Conservation (phyloP, 2,329 filamentous ascomycete species). For the Trichoderma breve region DNA sequence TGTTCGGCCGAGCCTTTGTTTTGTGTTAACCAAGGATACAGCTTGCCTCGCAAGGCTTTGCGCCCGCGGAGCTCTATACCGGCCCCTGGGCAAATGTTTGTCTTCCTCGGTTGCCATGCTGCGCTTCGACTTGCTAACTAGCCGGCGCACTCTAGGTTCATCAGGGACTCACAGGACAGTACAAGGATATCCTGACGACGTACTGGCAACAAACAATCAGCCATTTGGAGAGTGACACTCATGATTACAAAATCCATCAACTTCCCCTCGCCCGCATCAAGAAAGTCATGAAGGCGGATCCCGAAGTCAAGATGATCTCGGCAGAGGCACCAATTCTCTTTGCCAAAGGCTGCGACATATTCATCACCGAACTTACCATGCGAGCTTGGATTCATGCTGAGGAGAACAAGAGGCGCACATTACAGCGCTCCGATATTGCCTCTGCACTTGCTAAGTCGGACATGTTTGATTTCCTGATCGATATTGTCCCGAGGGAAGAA, state of each 20-base stretch:
- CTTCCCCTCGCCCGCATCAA: slow-evolving; percentile 97
- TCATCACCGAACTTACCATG: slow-evolving; percentile 99
- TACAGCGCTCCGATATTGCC: slow-evolving; percentile 95
- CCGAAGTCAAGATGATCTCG: slow-evolving; percentile 99
- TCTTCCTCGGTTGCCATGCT: slow-evolving; percentile 19
- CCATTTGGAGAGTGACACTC: slow-evolving; percentile 88
- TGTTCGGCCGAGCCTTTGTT: background rate
- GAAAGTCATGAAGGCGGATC: slow-evolving; percentile 99
- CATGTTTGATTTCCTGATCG: slow-evolving; percentile 99
- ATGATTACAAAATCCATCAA: slow-evolving; percentile 98
- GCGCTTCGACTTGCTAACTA: background rate
- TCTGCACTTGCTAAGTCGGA: slow-evolving; percentile 94
- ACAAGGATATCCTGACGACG: slow-evolving; percentile 95
- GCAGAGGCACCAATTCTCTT: slow-evolving; percentile 97
- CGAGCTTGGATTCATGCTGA: slow-evolving; percentile 99
- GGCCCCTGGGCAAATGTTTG: slow-evolving; percentile 92
- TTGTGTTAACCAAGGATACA: slow-evolving; percentile 41
- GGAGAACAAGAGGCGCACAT: slow-evolving; percentile 94
- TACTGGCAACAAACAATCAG: slow-evolving; percentile 99
- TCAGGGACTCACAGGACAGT: slow-evolving; percentile 86
- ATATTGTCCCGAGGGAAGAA: slow-evolving; percentile 96
- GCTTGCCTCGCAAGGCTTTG: slow-evolving; percentile 84
- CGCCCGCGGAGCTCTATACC: slow-evolving; percentile 89
- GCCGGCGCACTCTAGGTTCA: slow-evolving; percentile 64
- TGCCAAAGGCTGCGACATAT: slow-evolving; percentile 97